phyloP scores from a whole-genome alignment of 179 eudicot species.

The Dionaea muscipula region DNA sequence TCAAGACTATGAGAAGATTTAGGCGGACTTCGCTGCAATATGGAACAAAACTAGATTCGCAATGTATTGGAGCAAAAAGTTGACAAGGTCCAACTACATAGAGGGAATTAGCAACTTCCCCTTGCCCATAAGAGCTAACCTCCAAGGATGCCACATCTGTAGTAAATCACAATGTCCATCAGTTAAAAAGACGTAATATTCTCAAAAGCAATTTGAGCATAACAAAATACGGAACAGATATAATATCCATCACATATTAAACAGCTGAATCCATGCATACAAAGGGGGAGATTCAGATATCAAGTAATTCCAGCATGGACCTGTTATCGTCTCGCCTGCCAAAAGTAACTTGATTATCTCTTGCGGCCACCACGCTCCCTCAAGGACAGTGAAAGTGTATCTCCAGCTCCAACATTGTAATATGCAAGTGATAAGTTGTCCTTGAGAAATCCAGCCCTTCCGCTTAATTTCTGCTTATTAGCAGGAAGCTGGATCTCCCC shows the following conservation, averaged over 20 bases:
- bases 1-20: constrained; percentile 6
- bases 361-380: constrained; percentile 95
- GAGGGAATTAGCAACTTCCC: constrained; percentile 16
- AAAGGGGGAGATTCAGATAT: constrained; percentile 14
- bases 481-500: constrained; percentile 95
- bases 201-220: constrained; percentile 4
- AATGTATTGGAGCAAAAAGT: constrained; percentile 5
- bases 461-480: constrained; percentile 90
- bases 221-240: constrained; percentile 17
- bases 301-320: constrained; percentile 20
- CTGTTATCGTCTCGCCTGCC: constrained; percentile 7
- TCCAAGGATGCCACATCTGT: constrained; percentile 25
- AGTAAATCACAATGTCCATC: constrained; percentile 19
- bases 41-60: constrained; percentile 24
- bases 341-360: constrained; percentile 25
- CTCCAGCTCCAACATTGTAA: constrained; percentile 68
- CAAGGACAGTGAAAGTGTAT: constrained; percentile 61
- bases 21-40: constrained; percentile 21
- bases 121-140: constrained; percentile 16
- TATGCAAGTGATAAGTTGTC: constrained; percentile 87
- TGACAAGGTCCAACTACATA: constrained; percentile 9
- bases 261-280: constrained; percentile 13
- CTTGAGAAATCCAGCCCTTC: constrained; percentile 93
- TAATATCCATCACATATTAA: constrained; percentile 17
- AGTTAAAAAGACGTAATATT: constrained; percentile 12